Conservation (phyloP, 257 asterid genomes). For the Capsicum baccatum region DNA sequence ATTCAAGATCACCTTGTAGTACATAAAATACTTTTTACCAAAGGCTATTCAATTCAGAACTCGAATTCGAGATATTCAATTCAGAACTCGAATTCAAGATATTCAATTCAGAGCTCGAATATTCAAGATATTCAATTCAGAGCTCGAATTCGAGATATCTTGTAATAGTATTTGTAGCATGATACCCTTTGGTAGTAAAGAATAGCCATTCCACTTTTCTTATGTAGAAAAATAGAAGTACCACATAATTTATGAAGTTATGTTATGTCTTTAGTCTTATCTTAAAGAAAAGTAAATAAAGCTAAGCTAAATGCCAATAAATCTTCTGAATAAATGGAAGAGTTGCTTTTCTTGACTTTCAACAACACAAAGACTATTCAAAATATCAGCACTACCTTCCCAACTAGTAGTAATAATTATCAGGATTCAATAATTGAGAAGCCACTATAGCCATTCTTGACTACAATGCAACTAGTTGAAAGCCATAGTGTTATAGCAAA, state of each 20-base stretch:
- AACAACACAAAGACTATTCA: neutral
- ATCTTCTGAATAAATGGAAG: neutral
- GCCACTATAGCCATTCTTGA: neutral
- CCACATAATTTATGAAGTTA: neutral
- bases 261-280: too few species aligned
- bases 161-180: accelerated
- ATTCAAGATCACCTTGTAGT: too few species aligned
- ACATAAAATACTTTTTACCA: neutral
- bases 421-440: neutral
- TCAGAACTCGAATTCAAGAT: neutral
- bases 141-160: neutral
- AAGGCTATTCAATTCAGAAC: too few species aligned
- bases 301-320: neutral
- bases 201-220: neutral
- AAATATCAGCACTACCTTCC: neutral
- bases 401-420: neutral
- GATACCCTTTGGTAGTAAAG: neutral
- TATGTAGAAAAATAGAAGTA: neutral
- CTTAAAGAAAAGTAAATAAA: neutral
- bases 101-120: neutral
- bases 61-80: too few species aligned
- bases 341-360: neutral
- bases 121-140: neutral
- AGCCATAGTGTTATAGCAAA: neutral
- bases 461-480: neutral